phyloP scores from a whole-genome alignment of 2,329 filamentous ascomycete genomes.

The Fusarium sarcochroum region DNA sequence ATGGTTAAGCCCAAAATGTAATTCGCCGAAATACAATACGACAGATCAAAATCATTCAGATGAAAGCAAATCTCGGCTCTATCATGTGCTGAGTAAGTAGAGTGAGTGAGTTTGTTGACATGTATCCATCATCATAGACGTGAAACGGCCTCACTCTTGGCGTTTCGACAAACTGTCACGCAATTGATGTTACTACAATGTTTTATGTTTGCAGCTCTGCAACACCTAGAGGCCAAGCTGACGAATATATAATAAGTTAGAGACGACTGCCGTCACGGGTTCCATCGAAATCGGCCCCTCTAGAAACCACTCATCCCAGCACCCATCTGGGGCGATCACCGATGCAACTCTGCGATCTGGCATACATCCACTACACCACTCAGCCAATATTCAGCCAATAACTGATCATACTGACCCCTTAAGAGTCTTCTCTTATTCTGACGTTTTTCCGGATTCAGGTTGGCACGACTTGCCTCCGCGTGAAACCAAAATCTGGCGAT shows the following conservation, averaged over 20 bases:
- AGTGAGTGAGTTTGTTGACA: background rate
- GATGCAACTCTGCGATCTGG: slow-evolving; percentile 25
- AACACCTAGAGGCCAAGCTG: too few species aligned
- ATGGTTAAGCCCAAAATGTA: too few species aligned
- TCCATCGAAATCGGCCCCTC: slow-evolving; percentile 8
- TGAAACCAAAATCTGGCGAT: slow-evolving; percentile 11
- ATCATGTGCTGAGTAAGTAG: background rate
- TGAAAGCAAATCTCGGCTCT: background rate
- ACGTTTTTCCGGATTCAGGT: slow-evolving; percentile 1
- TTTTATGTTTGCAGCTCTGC: background rate
- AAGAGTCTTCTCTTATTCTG: background rate
- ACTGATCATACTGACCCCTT: background rate
- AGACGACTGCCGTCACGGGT: slow-evolving; percentile 11
- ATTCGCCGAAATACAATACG: too few species aligned
- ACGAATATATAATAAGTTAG: background rate
- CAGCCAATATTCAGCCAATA: background rate
- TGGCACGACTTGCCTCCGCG: background rate
- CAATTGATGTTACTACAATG: background rate
- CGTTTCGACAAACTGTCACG: slow-evolving; percentile 1
- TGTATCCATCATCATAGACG: background rate
- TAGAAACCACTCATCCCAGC: background rate
- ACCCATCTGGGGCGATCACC: background rate
- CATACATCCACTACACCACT: background rate
- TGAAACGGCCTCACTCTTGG: slow-evolving; percentile 10
- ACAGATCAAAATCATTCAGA: too few species aligned